Base-by-base conservation (phyloP, 1,139 yeast species). In the Nematodospora anomalae region DNA sequence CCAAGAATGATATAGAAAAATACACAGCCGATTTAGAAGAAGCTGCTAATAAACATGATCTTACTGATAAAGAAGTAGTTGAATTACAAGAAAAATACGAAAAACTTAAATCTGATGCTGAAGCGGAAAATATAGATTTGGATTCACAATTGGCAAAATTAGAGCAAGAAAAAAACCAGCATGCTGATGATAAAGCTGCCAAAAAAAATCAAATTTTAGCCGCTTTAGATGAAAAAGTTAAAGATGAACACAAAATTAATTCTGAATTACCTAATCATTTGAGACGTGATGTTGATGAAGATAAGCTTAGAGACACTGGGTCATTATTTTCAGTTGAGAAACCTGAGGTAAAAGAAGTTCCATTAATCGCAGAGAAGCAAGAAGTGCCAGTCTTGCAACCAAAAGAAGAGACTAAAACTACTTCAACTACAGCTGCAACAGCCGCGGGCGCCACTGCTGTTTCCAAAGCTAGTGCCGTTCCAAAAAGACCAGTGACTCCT, bases 201-300 rank as follows among this genome's bases (percentile, higher is more conserved):
- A 57, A 64, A 43, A 68, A 67, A 54, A 49, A 57, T 26, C 64
- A 60, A 22, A 70, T 71, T 40, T 52, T 57, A 46, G 44, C 43
- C 14, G 55, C 57, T 11, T 46, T 70, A 26, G 65, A 66, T 25
- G 60, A 60, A 26, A 55, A 56, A 48, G 70, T 70, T 20, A 62
- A 62, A 45, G 70, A 63, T 28, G 76, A 69, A 46, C 69, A 66
- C 45, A 61, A 55, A 40, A 71, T 76, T 46, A 75, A 76, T 47
- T 53, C 49, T 15, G 75, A 68, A 44, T 67, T 75, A 45, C 83
- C 83, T 10, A 78, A 71, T 35, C 82, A 77, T 55, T 62, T 76
- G 50, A 64, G 62, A 43, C 53, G 55, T 32, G 72, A 70, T 4
- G 55, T 76, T 16, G 55, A 67, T 41, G 78, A 71, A 45, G 53